Base-by-base conservation (phyloP, 345 rosid genomes). In the Draba incana region DNA sequence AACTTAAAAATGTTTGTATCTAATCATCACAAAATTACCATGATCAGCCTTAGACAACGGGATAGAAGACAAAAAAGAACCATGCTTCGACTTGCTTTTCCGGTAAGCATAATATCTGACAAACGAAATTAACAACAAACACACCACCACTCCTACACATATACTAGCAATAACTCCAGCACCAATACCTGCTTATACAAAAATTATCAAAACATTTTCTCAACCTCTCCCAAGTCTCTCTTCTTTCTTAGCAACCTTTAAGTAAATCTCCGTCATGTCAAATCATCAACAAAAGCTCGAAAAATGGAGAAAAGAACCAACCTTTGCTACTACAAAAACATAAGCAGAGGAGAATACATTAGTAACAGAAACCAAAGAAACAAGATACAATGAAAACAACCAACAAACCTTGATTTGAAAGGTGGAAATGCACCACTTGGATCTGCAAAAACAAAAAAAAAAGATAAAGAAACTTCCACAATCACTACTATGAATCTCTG, bases 161-260 rank as follows among this genome's bases (percentile, higher is more conserved):
- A 94, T 86, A 72, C 90, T 92, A 58, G 81, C 90, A 48, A 91
- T 82, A 71, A 31, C 79, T 74, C 97, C 96, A 64, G 69, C 83
- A 13, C 81, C 66, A 42, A 81, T 20, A 69, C 88, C 79, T 74
- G 69, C 51, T 74, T 35, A 58, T 33, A 4, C 38, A 46, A 57
- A 28, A 0, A 37, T 1, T 1, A 60, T 59, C 38, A 60, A 52
- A 25, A 35, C 56, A 24, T 8, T 42, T 55, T 37, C 62, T 53
- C 38, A 47, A 25, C 11, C 57, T 38, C 57, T 56, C 35, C 13
- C 50, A 64, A 47, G 62, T 53, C 20, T 54, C 48, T 3, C 48
- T 3, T 55, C 64, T 55, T 63, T 9, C 42, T 71, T 7, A 63
- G 30, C 43, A 16, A 31, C 14, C 6, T 23, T 3, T 28, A 25